Evolutionary conservation across 139 green algal genomes (phyloP).

Genomic region (Coelastrella sp.): DNA sequence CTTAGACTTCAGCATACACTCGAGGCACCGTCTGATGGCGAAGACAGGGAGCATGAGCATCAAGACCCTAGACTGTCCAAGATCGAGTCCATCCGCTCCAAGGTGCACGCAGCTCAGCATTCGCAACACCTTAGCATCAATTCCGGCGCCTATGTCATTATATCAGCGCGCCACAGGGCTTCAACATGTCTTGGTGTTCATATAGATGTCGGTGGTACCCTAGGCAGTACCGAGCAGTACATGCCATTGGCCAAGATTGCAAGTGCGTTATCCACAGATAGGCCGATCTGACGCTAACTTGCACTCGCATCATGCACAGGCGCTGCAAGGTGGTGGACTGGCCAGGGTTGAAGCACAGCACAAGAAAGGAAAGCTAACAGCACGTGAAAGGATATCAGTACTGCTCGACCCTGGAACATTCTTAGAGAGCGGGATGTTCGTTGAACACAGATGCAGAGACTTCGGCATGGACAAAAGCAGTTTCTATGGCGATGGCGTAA

Average conservation of each 20-base stretch:
- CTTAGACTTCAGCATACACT: background rate
- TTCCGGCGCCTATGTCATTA: too few species aligned
- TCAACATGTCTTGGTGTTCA: too few species aligned
- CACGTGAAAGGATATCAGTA: conserved; percentile 68
- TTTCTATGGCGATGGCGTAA: conserved; percentile 52
- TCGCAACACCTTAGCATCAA: too few species aligned
- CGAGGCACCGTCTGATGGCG: background rate
- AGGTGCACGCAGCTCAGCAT: background rate
- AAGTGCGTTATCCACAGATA: too few species aligned
- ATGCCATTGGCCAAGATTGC: too few species aligned
- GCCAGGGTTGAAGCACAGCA: conserved; percentile 56
- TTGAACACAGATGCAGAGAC: conserved; percentile 76
- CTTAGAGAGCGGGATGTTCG: conserved; percentile 68
- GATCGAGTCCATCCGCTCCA: conserved; percentile 1
- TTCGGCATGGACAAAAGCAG: conserved; percentile 74
- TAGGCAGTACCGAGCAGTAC: too few species aligned
- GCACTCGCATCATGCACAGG: background rate
- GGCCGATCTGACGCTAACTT: too few species aligned
- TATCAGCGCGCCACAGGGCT: too few species aligned
- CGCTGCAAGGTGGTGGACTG: conserved; percentile 52
- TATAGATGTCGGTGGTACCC: too few species aligned
- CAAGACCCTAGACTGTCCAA: conserved; percentile 6
- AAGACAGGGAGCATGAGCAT: background rate
- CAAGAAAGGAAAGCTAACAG: conserved; percentile 72
- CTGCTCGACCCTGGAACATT: conserved; percentile 74